These are phyloP conservation scores for Begonia masoniana DNA, from an alignment of 306 rosid genomes.

Conservation along the genomic window DNA sequence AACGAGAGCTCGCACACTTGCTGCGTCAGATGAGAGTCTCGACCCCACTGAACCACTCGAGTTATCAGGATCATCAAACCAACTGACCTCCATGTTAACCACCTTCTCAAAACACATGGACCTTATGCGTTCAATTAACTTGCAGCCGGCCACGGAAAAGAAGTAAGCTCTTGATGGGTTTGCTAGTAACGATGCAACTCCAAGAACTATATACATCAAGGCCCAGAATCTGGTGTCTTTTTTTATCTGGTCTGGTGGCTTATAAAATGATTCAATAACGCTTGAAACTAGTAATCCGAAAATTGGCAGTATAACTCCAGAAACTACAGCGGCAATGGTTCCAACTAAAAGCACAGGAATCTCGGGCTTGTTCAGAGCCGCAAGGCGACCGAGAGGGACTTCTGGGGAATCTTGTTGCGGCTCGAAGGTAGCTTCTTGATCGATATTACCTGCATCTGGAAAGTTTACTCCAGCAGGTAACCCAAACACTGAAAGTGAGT, in stretches of 20 bases:
- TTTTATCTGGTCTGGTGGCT: constrained; percentile 38
- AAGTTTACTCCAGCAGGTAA: constrained; percentile 40
- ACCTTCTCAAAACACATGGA: constrained; percentile 56
- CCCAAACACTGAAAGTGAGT: constrained; percentile 65
- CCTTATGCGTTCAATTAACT: constrained; percentile 69
- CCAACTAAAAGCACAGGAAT: constrained; percentile 58
- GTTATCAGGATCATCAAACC: constrained; percentile 82
- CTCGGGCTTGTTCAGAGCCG: constrained; percentile 84
- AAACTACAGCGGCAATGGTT: constrained; percentile 35
- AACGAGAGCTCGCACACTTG: constrained; percentile 62
- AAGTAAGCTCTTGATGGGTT: constrained; percentile 44
- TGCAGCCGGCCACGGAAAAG: constrained; percentile 64
- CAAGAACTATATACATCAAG: constrained; percentile 38
- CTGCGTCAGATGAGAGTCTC: constrained; percentile 79
- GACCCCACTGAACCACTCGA: constrained; percentile 77
- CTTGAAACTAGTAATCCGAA: constrained; percentile 48
- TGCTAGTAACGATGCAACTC: constrained; percentile 29
- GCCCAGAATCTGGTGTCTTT: constrained; percentile 72
- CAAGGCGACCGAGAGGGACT: constrained; percentile 60
- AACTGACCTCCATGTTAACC: constrained; percentile 63
- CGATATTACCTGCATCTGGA: constrained; percentile 6
- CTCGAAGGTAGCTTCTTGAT: neutral
- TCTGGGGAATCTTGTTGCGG: constrained; percentile 18
- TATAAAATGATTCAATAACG: constrained; percentile 51
- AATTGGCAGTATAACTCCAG: constrained; percentile 53